These are phyloP conservation scores for Fusarium floridanum DNA, from an alignment of 2,329 filamentous ascomycete genomes.

Conservation along the genomic window DNA sequence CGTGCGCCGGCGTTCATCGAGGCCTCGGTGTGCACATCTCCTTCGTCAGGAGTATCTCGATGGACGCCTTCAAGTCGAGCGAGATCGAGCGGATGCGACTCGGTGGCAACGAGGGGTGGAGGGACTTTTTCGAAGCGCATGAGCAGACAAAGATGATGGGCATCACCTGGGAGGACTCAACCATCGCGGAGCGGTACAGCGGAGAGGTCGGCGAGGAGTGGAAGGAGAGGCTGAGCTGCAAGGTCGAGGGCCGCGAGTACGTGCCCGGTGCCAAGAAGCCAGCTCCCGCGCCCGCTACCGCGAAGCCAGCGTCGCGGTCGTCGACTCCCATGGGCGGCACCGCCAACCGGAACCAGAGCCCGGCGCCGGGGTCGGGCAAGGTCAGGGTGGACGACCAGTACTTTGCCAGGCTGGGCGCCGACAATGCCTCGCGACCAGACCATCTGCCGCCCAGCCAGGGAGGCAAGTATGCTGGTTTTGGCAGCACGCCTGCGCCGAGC, in stretches of 20 bases:
- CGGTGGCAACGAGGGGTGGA: slow-evolving; percentile 91
- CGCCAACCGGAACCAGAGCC: slow-evolving; percentile 57
- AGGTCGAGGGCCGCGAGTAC: slow-evolving; percentile 90
- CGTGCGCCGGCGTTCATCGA: slow-evolving; percentile 93
- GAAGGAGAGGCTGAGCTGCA: slow-evolving; percentile 89
- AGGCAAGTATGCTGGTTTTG: slow-evolving; percentile 93
- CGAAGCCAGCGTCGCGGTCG: slow-evolving; percentile 54
- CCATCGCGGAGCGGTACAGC: slow-evolving; percentile 90
- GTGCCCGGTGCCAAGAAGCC: slow-evolving; percentile 76
- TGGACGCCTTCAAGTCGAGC: slow-evolving; percentile 96
- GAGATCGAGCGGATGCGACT: slow-evolving; percentile 95
- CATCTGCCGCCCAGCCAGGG: slow-evolving; percentile 87
- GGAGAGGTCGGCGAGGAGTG: slow-evolving; percentile 93
- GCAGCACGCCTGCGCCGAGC: slow-evolving; percentile 75
- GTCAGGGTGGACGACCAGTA: slow-evolving; percentile 85
- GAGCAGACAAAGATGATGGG: slow-evolving; percentile 75
- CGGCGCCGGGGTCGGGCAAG: slow-evolving; percentile 56
- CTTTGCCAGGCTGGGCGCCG: slow-evolving; percentile 85
- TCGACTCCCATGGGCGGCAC: slow-evolving; percentile 57
- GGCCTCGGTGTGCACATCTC: slow-evolving; percentile 97
- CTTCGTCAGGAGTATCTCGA: slow-evolving; percentile 96
- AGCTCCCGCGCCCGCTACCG: slow-evolving; percentile 42
- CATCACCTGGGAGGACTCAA: slow-evolving; percentile 84
- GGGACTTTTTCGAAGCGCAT: slow-evolving; percentile 85
- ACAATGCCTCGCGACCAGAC: slow-evolving; percentile 82